phyloP scores from a whole-genome alignment of 345 rosid genomes.

The Heritiera fomes region DNA sequence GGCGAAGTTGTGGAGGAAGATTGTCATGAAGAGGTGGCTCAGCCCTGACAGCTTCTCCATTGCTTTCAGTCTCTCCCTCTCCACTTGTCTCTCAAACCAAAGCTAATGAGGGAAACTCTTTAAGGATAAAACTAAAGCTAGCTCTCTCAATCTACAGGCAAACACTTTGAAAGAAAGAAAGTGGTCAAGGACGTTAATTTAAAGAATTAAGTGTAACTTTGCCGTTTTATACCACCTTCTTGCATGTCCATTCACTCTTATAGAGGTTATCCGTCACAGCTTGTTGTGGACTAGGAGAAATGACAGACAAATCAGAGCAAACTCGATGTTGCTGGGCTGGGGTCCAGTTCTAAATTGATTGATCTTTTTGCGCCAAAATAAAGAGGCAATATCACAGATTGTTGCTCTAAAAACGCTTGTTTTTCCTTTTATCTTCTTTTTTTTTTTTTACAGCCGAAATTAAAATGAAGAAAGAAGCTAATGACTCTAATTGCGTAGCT shows the following conservation, averaged over 20 bases:
- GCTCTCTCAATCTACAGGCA: neutral
- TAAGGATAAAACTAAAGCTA: neutral
- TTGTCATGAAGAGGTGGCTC: conserved; percentile 50
- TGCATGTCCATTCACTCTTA: neutral
- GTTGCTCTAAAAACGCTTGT: neutral
- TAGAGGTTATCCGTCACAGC: neutral
- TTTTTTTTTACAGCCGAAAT: neutral
- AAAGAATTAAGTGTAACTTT: conserved; percentile 23
- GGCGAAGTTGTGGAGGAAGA: conserved; percentile 49
- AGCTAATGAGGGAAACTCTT: neutral
- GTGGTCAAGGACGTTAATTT: conserved; percentile 20
- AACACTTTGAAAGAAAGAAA: conserved; percentile 9
- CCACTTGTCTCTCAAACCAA: neutral
- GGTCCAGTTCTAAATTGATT: neutral
- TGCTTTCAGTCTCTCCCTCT: neutral
- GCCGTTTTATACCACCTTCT: neutral
- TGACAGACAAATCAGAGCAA: conserved; percentile 16
- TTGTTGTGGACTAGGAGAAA: neutral
- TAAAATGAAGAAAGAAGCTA: neutral
- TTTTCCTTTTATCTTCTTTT: neutral
- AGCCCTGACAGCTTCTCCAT: conserved; percentile 40
- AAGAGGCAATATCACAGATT: neutral
- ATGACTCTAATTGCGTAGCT: conserved; percentile 39
- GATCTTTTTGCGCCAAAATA: neutral
- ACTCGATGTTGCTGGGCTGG: neutral